Percentiles rank a stretch among this genome's conserved stretches.
Evolutionary conservation across 805 yeast species (phyloP).

Genomic region (Suhomyces sp.): DNA sequence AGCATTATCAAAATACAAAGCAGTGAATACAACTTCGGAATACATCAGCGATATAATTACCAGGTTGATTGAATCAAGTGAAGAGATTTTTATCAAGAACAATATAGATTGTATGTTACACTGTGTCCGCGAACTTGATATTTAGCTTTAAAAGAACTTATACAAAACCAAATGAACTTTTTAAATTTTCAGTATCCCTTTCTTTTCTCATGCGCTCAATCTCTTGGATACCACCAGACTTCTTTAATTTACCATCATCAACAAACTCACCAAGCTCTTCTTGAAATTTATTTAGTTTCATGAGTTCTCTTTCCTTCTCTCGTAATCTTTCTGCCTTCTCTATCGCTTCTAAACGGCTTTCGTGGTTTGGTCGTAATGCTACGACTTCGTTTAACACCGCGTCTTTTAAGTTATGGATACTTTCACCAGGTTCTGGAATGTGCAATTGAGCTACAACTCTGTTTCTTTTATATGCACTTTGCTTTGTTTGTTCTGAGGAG

Average conservation of each 20-base stretch:
- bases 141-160: conserved; percentile 10
- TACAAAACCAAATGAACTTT: conserved; percentile 39
- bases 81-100: not conserved
- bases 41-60: conserved; percentile 8
- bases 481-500: conserved; percentile 71
- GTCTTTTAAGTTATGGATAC: conserved; percentile 60
- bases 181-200: conserved; percentile 71
- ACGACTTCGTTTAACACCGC: conserved; percentile 80
- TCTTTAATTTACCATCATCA: conserved; percentile 69
- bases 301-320: conserved; percentile 62
- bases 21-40: conserved; percentile 11
- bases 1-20: conserved; percentile 13
- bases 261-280: conserved; percentile 87
- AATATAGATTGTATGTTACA: too few relatives aligned
- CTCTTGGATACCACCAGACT: conserved; percentile 88
- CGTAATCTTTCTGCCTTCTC: conserved; percentile 82
- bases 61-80: conserved; percentile 8
- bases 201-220: conserved; percentile 65
- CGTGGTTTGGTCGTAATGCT: conserved; percentile 80
- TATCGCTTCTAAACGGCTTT: conserved; percentile 82
- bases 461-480: conserved; percentile 42
- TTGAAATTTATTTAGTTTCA: conserved; percentile 64
- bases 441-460: conserved; percentile 43
- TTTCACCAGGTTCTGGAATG: conserved; percentile 62
- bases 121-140: conserved; percentile 7